Conservation (phyloP, 2,329 filamentous ascomycete genomes). For the Aureobasidium sp. region DNA sequence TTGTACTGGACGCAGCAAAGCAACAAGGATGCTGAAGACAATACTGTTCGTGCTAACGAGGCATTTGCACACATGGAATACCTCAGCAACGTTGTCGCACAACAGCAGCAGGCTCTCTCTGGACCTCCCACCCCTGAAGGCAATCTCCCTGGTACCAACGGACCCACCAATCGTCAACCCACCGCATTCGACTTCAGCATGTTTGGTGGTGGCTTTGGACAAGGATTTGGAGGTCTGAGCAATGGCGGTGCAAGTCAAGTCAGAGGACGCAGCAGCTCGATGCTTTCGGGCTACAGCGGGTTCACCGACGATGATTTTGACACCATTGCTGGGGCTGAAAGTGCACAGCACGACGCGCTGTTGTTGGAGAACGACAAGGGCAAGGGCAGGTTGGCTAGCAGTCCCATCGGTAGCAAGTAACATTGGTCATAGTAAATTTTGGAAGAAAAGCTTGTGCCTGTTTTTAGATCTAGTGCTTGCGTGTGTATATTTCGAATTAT, state of each 20-base stretch:
- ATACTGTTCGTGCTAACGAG: slow-evolving; percentile 34
- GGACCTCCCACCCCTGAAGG: slow-evolving; percentile 50
- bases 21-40: slow-evolving; percentile 30
- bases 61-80: slow-evolving; percentile 33
- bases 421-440: slow-evolving; percentile 13
- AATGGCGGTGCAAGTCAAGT: slow-evolving; percentile 26
- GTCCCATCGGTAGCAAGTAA: slow-evolving; percentile 12
- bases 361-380: slow-evolving; percentile 15
- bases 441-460: slow-evolving; percentile 3
- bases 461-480: background rate
- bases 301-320: slow-evolving; percentile 38
- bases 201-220: slow-evolving; percentile 16
- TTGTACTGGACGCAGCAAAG: slow-evolving; percentile 33
- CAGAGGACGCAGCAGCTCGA: slow-evolving; percentile 44
- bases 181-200: slow-evolving; percentile 19
- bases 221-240: slow-evolving; percentile 1
- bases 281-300: slow-evolving; percentile 45
- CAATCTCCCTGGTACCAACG: slow-evolving; percentile 46
- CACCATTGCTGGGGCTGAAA: slow-evolving; percentile 7
- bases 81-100: slow-evolving; percentile 21
- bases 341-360: slow-evolving; percentile 5
- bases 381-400: slow-evolving; percentile 16
- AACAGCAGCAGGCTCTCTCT: slow-evolving; percentile 21
- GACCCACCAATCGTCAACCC: slow-evolving; percentile 19
- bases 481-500: background rate